Conservation (phyloP, 805 yeast species). For the Ogataea wickerhamii region DNA sequence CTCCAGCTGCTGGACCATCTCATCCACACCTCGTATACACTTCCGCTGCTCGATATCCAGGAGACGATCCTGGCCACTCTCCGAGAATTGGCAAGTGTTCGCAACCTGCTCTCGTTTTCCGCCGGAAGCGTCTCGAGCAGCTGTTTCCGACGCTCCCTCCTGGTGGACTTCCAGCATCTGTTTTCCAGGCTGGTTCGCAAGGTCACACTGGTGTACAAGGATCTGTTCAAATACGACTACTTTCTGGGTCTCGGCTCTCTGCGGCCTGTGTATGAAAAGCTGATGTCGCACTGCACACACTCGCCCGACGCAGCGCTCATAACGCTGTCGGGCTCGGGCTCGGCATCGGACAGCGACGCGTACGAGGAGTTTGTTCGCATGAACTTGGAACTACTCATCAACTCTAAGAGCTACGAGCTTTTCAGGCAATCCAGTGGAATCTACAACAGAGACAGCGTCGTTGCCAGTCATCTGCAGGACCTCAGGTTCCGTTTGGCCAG, state of each 20-base stretch:
- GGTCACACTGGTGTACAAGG: conserved; percentile 5
- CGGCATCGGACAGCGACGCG: background rate
- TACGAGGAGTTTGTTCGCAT: conserved; percentile 10
- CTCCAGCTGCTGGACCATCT: conserved; percentile 16
- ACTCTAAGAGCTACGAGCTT: conserved; percentile 16
- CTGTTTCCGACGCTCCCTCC: conserved; percentile 16
- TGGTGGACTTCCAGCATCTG: conserved; percentile 3
- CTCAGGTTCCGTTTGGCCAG: conserved; percentile 7
- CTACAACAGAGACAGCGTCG: conserved; percentile 9
- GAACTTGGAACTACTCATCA: conserved; percentile 14
- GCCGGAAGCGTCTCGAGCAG: conserved; percentile 12
- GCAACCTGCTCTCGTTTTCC: conserved; percentile 9
- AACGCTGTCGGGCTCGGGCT: background rate
- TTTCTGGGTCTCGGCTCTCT: conserved; percentile 12
- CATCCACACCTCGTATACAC: conserved; percentile 9
- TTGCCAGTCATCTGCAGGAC: conserved; percentile 6
- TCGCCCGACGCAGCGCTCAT: background rate
- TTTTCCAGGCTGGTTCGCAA: conserved; percentile 2
- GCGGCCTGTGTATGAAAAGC: conserved; percentile 6
- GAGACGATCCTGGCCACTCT: conserved; percentile 7
- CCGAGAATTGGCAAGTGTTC: conserved; percentile 11
- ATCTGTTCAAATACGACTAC: conserved; percentile 13
- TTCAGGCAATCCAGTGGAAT: conserved; percentile 14
- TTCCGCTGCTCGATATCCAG: conserved; percentile 12
- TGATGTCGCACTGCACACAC: background rate